Evolutionary conservation across 345 rosid genomes (phyloP).

Genomic region (Dovyalis caffra): DNA sequence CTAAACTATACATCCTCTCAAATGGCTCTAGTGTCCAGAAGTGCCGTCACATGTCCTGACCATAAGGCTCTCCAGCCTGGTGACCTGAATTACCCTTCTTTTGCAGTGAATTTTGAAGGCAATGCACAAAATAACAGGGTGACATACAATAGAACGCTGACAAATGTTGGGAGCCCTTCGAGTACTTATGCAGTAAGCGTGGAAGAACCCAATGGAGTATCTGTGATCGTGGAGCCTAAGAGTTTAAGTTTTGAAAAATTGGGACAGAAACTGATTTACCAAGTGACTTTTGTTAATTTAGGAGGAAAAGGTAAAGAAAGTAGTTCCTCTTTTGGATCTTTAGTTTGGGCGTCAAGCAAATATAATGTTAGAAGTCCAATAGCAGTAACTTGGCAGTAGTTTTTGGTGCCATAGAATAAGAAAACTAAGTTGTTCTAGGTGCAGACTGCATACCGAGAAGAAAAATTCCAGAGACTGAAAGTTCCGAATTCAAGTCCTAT

Average conservation of each 20-base stretch:
- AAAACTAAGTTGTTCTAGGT: background rate
- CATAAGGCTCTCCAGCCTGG: conserved; percentile 23
- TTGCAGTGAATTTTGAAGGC: conserved; percentile 38
- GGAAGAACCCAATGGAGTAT: conserved; percentile 40
- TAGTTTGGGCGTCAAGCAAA: conserved; percentile 57
- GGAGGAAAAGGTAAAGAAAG: background rate
- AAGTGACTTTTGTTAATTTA: conserved; percentile 36
- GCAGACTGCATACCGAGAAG: background rate
- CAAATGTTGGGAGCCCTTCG: conserved; percentile 40
- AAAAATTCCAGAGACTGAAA: background rate
- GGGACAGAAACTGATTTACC: conserved; percentile 57
- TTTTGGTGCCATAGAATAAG: background rate
- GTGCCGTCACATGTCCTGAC: conserved; percentile 31
- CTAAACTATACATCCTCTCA: conserved; percentile 39
- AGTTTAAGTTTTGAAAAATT: conserved; percentile 31
- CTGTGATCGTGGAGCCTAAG: conserved; percentile 36
- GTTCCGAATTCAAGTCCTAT: background rate
- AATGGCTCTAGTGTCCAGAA: conserved; percentile 25
- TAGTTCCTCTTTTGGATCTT: conserved; percentile 49
- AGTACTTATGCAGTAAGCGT: conserved; percentile 36
- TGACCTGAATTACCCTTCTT: conserved; percentile 61
- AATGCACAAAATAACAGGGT: conserved; percentile 10
- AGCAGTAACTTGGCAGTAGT: conserved; percentile 56
- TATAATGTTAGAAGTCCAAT: conserved; percentile 63
- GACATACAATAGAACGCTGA: conserved; percentile 38